Conservation (phyloP, 768 basidiomycete genomes). For the Lactarius akahatsu region DNA sequence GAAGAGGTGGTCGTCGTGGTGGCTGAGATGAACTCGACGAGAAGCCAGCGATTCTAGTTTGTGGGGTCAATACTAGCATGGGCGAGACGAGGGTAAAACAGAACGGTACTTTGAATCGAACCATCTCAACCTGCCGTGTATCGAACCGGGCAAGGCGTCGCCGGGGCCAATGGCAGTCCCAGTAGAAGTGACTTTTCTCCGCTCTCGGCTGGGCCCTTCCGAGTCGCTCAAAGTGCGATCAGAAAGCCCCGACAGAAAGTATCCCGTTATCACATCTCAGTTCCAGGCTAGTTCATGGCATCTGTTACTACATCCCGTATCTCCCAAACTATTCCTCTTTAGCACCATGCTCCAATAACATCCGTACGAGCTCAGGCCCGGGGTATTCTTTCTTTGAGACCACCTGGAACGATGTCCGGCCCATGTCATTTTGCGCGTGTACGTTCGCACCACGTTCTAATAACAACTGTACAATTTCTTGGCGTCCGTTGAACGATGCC, state of each 20-base stretch:
- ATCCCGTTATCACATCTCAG: neutral
- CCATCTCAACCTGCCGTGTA: constrained; percentile 18
- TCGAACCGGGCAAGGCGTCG: neutral
- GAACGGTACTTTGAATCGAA: constrained; percentile 19
- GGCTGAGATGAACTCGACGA: constrained; percentile 74
- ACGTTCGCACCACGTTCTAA: constrained; percentile 1
- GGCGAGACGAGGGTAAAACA: neutral
- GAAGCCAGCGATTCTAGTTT: constrained; percentile 79
- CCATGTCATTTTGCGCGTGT: neutral
- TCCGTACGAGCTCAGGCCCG: neutral
- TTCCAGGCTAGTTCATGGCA: neutral
- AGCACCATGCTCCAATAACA: neutral
- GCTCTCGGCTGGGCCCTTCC: neutral
- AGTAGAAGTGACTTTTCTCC: neutral
- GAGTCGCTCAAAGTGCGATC: neutral
- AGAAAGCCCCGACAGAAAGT: neutral
- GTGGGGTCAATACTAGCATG: neutral
- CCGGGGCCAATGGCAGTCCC: neutral
- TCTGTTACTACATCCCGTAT: neutral
- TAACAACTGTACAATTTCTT: neutral
- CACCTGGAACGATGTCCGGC: neutral
- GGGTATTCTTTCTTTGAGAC: neutral
- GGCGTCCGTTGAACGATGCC: neutral
- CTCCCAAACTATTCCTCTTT: neutral
- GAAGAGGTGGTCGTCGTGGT: constrained; percentile 60